Percentiles rank a stretch among this genome's conserved stretches.
phyloP scores from a whole-genome alignment of 1,284 basidiomycete genomes.

The Jaminaea rosea region DNA sequence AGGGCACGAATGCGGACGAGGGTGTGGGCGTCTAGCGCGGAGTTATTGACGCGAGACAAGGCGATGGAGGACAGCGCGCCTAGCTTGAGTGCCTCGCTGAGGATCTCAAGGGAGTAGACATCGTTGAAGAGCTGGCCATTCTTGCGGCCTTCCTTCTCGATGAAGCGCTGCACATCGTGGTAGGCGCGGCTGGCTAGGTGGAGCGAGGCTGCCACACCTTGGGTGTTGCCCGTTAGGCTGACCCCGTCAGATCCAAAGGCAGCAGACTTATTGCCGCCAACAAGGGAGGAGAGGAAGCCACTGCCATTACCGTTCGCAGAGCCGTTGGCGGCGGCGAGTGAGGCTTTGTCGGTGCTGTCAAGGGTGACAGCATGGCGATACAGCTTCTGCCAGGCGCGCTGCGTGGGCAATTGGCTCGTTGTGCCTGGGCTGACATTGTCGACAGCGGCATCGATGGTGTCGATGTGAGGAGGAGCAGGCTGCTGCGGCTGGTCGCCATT shows the following conservation, averaged over 20 bases:
- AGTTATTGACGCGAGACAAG: constrained; percentile 51
- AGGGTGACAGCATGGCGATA: constrained; percentile 66
- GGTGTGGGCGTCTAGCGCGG: constrained; percentile 56
- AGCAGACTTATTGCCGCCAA: constrained; percentile 18
- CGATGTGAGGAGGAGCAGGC: constrained; percentile 1
- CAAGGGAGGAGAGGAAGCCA: constrained; percentile 17
- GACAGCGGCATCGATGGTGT: constrained; percentile 26
- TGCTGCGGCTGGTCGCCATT: too few species aligned
- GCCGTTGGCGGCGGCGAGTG: constrained; percentile 6
- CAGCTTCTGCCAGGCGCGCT: constrained; percentile 66
- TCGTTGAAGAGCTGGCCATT: constrained; percentile 22
- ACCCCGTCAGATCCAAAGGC: constrained; percentile 12
- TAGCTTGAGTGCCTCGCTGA: constrained; percentile 60
- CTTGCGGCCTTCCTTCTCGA: constrained; percentile 30
- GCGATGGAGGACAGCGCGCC: constrained; percentile 74
- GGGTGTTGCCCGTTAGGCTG: constrained; percentile 43
- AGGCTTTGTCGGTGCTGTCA: constrained; percentile 2
- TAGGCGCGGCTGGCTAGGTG: constrained; percentile 36
- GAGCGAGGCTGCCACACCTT: constrained; percentile 12
- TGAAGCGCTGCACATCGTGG: constrained; percentile 40
- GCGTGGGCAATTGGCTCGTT: constrained; percentile 50
- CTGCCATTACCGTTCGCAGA: constrained; percentile 3
- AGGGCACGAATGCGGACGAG: constrained; percentile 65
- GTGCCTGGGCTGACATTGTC: not conserved
- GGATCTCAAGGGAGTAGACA: constrained; percentile 28